Conservation (phyloP, 2,329 filamentous ascomycete species). For the Hypoxylon sp. region DNA sequence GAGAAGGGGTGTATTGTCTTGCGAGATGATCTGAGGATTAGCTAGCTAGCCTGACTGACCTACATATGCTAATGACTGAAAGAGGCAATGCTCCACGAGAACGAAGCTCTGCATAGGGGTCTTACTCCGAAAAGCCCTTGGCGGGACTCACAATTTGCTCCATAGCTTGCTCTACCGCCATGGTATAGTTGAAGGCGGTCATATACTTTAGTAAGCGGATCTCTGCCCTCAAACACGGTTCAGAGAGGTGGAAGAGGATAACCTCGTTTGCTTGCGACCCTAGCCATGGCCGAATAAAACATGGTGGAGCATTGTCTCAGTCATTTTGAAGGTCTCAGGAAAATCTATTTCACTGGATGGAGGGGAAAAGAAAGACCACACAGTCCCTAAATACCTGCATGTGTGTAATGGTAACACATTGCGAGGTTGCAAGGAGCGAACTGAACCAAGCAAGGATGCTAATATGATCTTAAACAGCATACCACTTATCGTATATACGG, state of each 20-base stretch:
- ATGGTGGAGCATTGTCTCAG: neutral
- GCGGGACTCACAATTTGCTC: neutral
- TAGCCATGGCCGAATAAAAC: neutral
- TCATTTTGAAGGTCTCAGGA: no score
- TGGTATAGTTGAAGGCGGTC: neutral
- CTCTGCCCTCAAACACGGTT: neutral
- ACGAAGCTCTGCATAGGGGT: neutral
- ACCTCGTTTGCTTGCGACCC: neutral
- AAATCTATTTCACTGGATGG: neutral
- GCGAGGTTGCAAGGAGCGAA: neutral
- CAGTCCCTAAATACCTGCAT: neutral
- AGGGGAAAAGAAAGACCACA: neutral
- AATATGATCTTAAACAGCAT: constrained; percentile 2
- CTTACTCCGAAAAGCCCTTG: neutral
- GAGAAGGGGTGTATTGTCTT: neutral
- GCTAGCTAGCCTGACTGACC: neutral
- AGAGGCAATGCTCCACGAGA: neutral
- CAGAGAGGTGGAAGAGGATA: neutral
- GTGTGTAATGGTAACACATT: neutral
- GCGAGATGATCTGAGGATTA: neutral
- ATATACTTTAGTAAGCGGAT: constrained; percentile 21
- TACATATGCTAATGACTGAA: constrained; percentile 1
- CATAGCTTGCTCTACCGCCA: neutral
- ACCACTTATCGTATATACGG: no score
- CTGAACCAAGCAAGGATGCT: neutral